Evolutionary conservation across 164 flowering plant genomes (phyloP).

Genomic region (Echeveria elegans): DNA sequence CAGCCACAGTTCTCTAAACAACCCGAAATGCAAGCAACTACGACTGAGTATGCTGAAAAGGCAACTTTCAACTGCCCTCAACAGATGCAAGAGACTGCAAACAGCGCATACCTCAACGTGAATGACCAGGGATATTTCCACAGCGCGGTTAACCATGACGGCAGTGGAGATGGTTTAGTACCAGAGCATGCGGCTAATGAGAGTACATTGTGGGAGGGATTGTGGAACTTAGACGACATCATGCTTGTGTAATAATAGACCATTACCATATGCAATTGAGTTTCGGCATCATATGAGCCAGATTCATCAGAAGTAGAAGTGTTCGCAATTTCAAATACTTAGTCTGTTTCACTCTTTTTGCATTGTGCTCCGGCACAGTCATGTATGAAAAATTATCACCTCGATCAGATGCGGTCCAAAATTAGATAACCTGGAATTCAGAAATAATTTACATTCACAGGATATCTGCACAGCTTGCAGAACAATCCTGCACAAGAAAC

Average conservation of each 20-base stretch:
- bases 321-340: not conserved
- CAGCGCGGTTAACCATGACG: conserved; percentile 11
- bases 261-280: not conserved
- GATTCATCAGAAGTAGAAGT: not conserved
- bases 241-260: not conserved
- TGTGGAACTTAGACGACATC: conserved; percentile 57
- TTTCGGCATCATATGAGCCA: not conserved
- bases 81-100: conserved; percentile 21
- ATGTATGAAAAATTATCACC: not conserved
- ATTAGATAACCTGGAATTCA: not conserved
- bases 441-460: no score
- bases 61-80: conserved; percentile 13
- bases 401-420: not conserved
- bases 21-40: conserved; percentile 30
- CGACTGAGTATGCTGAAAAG: conserved; percentile 27
- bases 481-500: no score
- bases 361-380: not conserved
- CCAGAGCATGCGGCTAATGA: conserved; percentile 23
- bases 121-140: conserved; percentile 3
- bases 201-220: conserved; percentile 42
- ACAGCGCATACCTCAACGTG: conserved; percentile 9
- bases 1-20: conserved; percentile 16
- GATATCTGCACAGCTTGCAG: no score
- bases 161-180: conserved; percentile 1
- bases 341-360: not conserved